Percentiles rank a stretch among this genome's conserved stretches.
Conservation (phyloP, 139 green algal genomes). For the Chlamydomonas schloesseri region DNA sequence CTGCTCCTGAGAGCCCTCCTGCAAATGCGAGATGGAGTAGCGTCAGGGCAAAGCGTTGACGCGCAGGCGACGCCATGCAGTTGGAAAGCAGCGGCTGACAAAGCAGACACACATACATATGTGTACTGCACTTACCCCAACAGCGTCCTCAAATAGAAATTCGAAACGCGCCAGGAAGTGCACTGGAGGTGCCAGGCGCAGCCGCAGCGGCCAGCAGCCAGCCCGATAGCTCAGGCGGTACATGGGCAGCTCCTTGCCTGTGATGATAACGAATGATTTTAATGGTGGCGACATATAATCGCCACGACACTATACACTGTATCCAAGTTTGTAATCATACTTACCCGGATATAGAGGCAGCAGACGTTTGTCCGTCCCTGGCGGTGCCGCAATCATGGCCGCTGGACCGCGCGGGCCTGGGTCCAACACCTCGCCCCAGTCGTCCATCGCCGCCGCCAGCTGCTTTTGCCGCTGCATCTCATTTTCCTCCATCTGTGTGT, state of each 20-base stretch:
- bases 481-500: no score
- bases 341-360: background rate
- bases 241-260: slow-evolving; percentile 30
- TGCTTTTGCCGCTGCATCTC: no score
- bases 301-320: no score
- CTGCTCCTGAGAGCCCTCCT: slow-evolving; percentile 6
- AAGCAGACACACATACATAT: background rate
- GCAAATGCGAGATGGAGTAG: background rate
- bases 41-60: background rate
- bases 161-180: slow-evolving; percentile 30
- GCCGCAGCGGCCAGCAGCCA: slow-evolving; percentile 30
- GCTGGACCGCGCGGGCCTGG: no score
- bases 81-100: no score
- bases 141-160: slow-evolving; percentile 35
- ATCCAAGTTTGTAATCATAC: no score
- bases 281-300: no score
- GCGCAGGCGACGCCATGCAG: background rate
- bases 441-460: no score
- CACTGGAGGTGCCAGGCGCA: slow-evolving; percentile 4
- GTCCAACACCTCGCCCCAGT: no score
- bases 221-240: slow-evolving; percentile 9
- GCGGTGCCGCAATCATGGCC: background rate
- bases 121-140: background rate
- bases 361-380: background rate
- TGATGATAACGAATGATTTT: no score